Base-by-base conservation (phyloP, 306 rosid species). In the Pterocarpus santalinus region DNA sequence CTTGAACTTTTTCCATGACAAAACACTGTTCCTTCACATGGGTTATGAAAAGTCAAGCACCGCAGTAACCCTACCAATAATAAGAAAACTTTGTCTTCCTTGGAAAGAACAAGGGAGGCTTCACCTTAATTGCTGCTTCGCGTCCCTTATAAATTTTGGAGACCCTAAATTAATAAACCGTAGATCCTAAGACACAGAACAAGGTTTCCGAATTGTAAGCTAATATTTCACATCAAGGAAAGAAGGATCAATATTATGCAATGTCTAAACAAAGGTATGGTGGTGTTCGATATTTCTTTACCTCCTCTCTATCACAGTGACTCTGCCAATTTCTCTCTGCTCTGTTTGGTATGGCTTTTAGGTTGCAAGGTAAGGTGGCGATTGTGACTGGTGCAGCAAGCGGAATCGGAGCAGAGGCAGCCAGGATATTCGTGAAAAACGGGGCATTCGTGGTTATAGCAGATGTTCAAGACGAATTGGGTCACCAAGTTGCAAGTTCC, bases 281-380 rank as follows among this genome's bases (percentile, higher is more conserved):
- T 43, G 8, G 8, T 43, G 47, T 12, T 47, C 53, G 13, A 47
- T 9, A 47, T 10, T 1, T 2, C 1, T 46, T 46, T 5, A 39
- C 7, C 4, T 39, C 44, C 7, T 39, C 44, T 39, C 44, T 43
- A 43, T 43, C 10, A 43, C 5, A 43, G 6, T 22, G 28, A 22
- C 28, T 22, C 28, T 22, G 28, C 28, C 28, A 0, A 22, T 22
- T 22, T 22, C 28, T 22, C 28, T 22, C 28, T 22, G 28, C 28
- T 22, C 28, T 22, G 28, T 22, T 22, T 22, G 28, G 28, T 22
- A 22, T 22, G 28, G 33, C 8, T 43, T 62, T 4, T 49, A 94
- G 97, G 89, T 85, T 94, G 82, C 88, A 94, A 57, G 93, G 94
- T 12, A 94, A 92, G 82, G 97, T 94, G 36, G 94, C 90, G 5